These are phyloP conservation scores for Wallacemonas sp. DNA, from an alignment of 208 protist species.

Conservation along the genomic window DNA sequence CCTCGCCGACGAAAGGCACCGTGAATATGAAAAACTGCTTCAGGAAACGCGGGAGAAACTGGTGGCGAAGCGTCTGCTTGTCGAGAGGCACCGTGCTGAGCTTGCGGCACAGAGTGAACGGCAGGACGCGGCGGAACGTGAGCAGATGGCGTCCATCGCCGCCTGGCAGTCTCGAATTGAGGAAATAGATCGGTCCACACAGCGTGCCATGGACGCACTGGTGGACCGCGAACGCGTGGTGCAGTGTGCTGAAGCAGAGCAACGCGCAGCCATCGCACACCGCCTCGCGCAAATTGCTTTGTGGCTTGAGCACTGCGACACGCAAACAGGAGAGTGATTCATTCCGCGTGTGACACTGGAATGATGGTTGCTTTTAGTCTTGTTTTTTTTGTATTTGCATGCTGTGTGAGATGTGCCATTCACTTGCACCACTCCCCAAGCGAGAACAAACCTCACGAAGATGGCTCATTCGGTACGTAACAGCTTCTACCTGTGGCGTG, in stretches of 20 bases:
- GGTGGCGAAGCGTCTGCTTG: not conserved
- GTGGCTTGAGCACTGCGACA: no score
- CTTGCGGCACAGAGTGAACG: slow-evolving; percentile 9
- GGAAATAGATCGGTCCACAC: slow-evolving; percentile 2
- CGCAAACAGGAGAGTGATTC: no score
- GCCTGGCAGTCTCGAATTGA: slow-evolving; percentile 10
- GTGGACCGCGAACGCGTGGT: slow-evolving; percentile 16
- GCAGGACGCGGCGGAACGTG: slow-evolving; percentile 1
- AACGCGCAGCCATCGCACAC: not conserved
- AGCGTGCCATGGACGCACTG: slow-evolving; percentile 1
- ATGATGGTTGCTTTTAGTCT: slow-evolving; percentile 1
- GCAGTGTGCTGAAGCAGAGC: slow-evolving; percentile 6
- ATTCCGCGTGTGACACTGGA: not conserved
- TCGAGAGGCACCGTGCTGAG: slow-evolving; percentile 3
- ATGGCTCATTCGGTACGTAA: no score
- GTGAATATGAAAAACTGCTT: not conserved
- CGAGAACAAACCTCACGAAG: no score
- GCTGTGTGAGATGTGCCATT: no score
- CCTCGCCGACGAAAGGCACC: not conserved
- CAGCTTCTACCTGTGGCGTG: no score
- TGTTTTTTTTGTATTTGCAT: no score
- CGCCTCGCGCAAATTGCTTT: not conserved
- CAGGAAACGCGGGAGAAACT: not conserved
- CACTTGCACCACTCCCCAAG: no score
- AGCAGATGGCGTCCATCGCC: not conserved